Base-by-base conservation (phyloP, 768 basidiomycete genomes). In the Pisolithus marmoratus region DNA sequence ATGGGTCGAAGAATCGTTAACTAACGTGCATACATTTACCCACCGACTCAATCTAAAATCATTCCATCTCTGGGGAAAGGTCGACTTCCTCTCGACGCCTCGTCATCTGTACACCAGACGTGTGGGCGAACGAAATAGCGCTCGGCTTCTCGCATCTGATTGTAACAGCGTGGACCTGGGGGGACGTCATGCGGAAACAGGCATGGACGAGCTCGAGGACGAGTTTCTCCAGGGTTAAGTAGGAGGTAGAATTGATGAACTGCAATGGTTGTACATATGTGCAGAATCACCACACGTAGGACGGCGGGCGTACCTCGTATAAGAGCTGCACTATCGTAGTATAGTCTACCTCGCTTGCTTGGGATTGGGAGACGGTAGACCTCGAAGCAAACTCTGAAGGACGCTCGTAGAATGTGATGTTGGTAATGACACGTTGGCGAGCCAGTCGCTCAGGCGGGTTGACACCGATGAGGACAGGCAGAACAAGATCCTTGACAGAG, bases 361-460 rank as follows among this genome's bases (percentile, higher is more conserved):
- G 46, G 17, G 34, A 12, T 36, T 47, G 11, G 23, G 46, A 19
- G 3, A 31, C 8, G 15, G 46, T 19, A 9, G 29, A 12, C 4
- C 1, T 34, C 4, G 46, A 31, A 36, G 34, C 12, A 11, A n/a
- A 36, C 9, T 12, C 20, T 5, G 34, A 11, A 17, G 19, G 8
- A 11, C 46, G 46, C 54, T 78, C 76, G 46, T 66, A 60, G 49
- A 81, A 75, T 1, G 62, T 59, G 44, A 90, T 62, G 58, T 82
- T 79, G 22, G 79, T 67, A 45, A 82, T 60, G 23, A 90, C 78
- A 24, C 77, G 69, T 63, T 90, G 87, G 60, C 82, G 82, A 40
- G 79, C 75, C 27, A 75, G 61, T 29, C 87, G 72, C 58, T 90
- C 87, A 7, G 82, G 83, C 0, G 83, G 76, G 55, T 88, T 85